Evolutionary conservation across 2,329 filamentous ascomycete species (phyloP), one percentile per base, ranked within the genome.

Genomic region (Saccharata proteae): DNA sequence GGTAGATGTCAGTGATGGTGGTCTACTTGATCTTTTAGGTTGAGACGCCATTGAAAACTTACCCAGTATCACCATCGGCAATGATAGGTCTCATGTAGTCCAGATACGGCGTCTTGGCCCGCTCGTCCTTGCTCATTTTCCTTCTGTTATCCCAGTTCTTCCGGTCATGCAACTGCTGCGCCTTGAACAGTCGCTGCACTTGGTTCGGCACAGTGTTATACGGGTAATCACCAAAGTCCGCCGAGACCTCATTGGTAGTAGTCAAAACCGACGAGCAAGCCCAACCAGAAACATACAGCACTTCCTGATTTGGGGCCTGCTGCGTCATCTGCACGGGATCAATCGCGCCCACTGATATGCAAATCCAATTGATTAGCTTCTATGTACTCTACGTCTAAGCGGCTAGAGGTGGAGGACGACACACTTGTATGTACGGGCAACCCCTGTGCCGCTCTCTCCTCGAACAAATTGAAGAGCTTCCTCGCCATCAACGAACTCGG

Each of bases 281-380:
- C 90, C 90, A 98, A 39, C 90, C 90, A 1, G 86, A 94, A 40
- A 98, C 69, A 59, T 98, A 98, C 26, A 98, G 70, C 12, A 94
- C 81, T 55, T 98, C 88, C 54, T 96, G 90, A 60, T 96, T 82
- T 5, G 82, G 74, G 11, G 90, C 90, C 64, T 96, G 90, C 57
- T 98, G 90, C 29, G 90, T 93, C 90, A 98, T 96, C 62, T 98
- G 90, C 8, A 96, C 77, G n/a, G 90, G 90, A 52, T 98, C 90
- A 58, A 98, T 92, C 38, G 86, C 90, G 45, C 90, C 90, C 80
- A 98, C 82, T 88, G 39, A 17, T 35, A 13, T 7, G 14, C 14
- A 13, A 21, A 23, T 26, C 6, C 24, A 26, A 8, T 15, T 8
- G 13, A 26, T 26, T 16, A 33, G 30, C 23, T 15, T 27, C 18